Base-by-base conservation (phyloP, 78 protist genomes). In the Protostelium mycophagum region DNA sequence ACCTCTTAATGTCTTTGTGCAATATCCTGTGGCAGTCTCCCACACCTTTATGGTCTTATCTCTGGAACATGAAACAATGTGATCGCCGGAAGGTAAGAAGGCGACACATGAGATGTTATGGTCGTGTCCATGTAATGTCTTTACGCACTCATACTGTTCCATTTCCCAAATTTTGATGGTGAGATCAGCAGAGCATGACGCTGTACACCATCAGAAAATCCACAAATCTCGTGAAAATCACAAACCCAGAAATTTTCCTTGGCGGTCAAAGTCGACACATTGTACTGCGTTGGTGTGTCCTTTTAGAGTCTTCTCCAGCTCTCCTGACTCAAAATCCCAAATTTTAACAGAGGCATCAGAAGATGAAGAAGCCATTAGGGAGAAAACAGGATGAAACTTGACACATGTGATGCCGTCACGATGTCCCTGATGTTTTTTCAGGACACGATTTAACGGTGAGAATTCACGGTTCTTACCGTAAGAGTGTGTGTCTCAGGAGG, bases 281-380 rank as follows among this genome's bases (percentile, higher is more conserved):
- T 96, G 93, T 1, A 96, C 97, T 1, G 96, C 91, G 36, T 95
- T 90, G 63, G 98, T 96, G 91, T 96, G 98, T 10, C 98, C 98
- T 35, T 92, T 92, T 0, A 95, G 91, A 5, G 98, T 96, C 0
- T 96, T 63, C 63, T 96, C 97, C 85, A 91, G 88, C 36, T 95
- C 96, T 25, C 98, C 98, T 16, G 97, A 90, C 51, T 96, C 98
- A 35, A 83, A 94, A 85, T 96, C 98, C 97, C 97, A 96, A 9
- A 93, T 90, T 85, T 92, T 95, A 84, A 96, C 86, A 9, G 98
- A 93, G 85, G 96, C 97, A 36, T 96, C 98, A 28, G 93, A 96
- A 0, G 93, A 90, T 0, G 96, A 91, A n/a, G 96, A 94, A n/a
- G 91, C 98, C 23, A 91, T 28, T 86, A 94, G 36, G 35, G 93